These are phyloP conservation scores for Monosporascus cannonballus DNA, from an alignment of 2,329 filamentous ascomycete genomes.

Conservation along the genomic window DNA sequence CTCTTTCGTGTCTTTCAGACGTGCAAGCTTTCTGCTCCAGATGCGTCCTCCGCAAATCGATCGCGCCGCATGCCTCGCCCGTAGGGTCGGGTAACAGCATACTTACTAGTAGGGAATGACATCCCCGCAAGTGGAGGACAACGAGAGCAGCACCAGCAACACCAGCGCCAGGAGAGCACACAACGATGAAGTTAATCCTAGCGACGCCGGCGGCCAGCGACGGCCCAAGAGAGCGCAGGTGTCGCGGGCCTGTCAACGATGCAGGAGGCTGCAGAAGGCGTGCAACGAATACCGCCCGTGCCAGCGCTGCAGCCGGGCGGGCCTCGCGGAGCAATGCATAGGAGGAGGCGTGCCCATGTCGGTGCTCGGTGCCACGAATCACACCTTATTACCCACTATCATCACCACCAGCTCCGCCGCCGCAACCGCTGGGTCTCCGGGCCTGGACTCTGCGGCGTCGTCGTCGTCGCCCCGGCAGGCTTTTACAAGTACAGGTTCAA, in stretches of 20 bases:
- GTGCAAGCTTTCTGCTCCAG: no score
- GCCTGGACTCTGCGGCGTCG: slow-evolving; percentile 3
- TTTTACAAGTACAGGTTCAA: slow-evolving; percentile 11
- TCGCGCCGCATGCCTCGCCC: no score
- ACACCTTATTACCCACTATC: no score
- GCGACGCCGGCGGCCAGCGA: no score
- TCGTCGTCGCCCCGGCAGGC: slow-evolving; percentile 14
- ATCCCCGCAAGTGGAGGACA: no score
- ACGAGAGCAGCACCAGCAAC: no score
- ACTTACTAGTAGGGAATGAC: no score
- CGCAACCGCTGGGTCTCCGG: slow-evolving; percentile 1
- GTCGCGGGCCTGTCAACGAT: slow-evolving; percentile 36
- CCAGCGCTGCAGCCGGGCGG: slow-evolving; percentile 34
- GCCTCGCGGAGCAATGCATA: slow-evolving; percentile 33
- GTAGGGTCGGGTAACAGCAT: no score
- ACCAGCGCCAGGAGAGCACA: no score
- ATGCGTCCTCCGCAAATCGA: no score
- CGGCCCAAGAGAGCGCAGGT: slow-evolving; percentile 34
- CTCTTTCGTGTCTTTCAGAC: no score
- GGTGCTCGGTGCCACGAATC: not conserved
- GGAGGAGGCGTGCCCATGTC: slow-evolving; percentile 4
- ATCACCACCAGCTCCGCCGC: not conserved
- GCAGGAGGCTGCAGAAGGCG: slow-evolving; percentile 35
- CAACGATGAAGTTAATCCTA: no score
- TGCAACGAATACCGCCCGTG: slow-evolving; percentile 40